Evolutionary conservation across 2,329 filamentous ascomycete species (phyloP).

Genomic region (Malbranchea zuffiana): DNA sequence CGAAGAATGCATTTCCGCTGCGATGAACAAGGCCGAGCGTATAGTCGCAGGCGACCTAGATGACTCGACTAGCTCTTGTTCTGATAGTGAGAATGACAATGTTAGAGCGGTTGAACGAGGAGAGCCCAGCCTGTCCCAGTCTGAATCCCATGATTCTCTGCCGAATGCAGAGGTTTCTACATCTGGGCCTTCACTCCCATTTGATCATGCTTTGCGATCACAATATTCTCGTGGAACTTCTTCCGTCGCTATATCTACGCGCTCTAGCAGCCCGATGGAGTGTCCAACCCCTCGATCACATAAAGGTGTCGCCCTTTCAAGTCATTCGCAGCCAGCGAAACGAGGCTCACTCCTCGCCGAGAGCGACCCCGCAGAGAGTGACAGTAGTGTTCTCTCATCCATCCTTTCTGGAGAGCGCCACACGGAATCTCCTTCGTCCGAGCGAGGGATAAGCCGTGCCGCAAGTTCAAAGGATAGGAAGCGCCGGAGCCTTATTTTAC

Average conservation of each 20-base stretch:
- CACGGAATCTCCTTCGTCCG: slow-evolving; percentile 83
- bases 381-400: slow-evolving; percentile 78
- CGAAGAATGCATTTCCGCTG: slow-evolving; percentile 89
- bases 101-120: neutral
- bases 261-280: slow-evolving; percentile 81
- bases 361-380: slow-evolving; percentile 77
- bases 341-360: slow-evolving; percentile 70
- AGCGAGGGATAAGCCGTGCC: slow-evolving; percentile 65
- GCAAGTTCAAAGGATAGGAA: slow-evolving; percentile 74
- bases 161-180: neutral
- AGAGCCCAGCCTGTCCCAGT: slow-evolving; percentile 24
- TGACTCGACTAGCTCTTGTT: slow-evolving; percentile 52
- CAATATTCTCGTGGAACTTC: slow-evolving; percentile 44
- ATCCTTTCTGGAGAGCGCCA: slow-evolving; percentile 58
- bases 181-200: neutral
- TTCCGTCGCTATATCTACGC: slow-evolving; percentile 61
- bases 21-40: slow-evolving; percentile 75
- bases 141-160: slow-evolving; percentile 41
- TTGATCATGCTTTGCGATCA: slow-evolving; percentile 40
- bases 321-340: slow-evolving; percentile 51
- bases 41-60: slow-evolving; percentile 77
- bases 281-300: slow-evolving; percentile 85
- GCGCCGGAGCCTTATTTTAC: slow-evolving; percentile 73
- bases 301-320: slow-evolving; percentile 47
- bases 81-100: slow-evolving; percentile 4